Conservation (phyloP, 1,284 basidiomycete species). For the Marasmius tenuissimus region DNA sequence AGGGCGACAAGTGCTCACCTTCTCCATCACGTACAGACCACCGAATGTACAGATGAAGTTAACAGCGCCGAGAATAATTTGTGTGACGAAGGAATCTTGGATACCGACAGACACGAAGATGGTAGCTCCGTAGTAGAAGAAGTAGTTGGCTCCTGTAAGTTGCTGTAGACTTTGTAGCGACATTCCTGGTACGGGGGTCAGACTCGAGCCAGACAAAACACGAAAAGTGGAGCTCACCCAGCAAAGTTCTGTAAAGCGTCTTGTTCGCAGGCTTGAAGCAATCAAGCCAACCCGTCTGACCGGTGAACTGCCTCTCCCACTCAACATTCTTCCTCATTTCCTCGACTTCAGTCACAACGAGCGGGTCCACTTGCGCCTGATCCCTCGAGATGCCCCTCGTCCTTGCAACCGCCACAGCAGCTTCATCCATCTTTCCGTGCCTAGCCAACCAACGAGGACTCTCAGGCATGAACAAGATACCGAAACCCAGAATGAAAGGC, state of each 20-base stretch:
- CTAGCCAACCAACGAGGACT: conserved; percentile 69
- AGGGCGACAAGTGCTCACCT: conserved; percentile 32
- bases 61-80: conserved; percentile 71
- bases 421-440: conserved; percentile 32
- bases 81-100: conserved; percentile 65
- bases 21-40: conserved; percentile 70
- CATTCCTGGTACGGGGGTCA: conserved; percentile 43
- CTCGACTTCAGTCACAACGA: conserved; percentile 49
- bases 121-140: conserved; percentile 74
- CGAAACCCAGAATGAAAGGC: conserved; percentile 63
- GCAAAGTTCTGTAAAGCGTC: conserved; percentile 59
- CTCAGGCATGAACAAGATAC: conserved; percentile 79
- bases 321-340: conserved; percentile 52
- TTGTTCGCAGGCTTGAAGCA: conserved; percentile 57
- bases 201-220: conserved; percentile 16
- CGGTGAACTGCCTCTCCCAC: conserved; percentile 31
- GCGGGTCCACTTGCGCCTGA: conserved; percentile 34
- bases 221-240: conserved; percentile 33
- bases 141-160: conserved; percentile 72
- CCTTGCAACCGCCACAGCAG: neutral
- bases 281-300: conserved; percentile 54
- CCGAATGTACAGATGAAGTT: conserved; percentile 72
- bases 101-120: conserved; percentile 73
- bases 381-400: neutral
- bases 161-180: conserved; percentile 73